phyloP scores from a whole-genome alignment of 306 rosid species.

The Casuarina cunninghamiana region DNA sequence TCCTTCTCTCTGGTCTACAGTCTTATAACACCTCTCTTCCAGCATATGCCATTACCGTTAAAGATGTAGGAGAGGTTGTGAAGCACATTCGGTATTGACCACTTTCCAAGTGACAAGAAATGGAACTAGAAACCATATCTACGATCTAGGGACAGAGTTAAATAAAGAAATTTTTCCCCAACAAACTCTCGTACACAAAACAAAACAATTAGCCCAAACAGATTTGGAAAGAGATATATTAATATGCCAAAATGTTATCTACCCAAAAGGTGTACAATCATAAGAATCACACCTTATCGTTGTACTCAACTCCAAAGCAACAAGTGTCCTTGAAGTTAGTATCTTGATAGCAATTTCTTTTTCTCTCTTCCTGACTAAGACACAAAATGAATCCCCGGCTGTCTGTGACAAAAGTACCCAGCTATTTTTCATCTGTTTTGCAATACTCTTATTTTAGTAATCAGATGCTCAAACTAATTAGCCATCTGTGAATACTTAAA shows the following conservation, averaged over 20 bases:
- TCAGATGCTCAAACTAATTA: not conserved
- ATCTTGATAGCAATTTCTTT: conserved; percentile 8
- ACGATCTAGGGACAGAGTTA: not conserved
- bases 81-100: not conserved
- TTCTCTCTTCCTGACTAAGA: not conserved
- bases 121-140: not conserved
- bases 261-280: not conserved
- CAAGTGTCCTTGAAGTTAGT: no score
- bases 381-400: conserved; percentile 3
- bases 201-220: not conserved
- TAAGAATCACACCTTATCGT: conserved; percentile 6
- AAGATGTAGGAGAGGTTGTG: not conserved
- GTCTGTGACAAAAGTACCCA: conserved; percentile 11
- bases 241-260: not conserved
- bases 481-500: not conserved
- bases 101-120: not conserved
- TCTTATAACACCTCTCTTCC: not conserved
- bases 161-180: not conserved
- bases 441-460: not conserved
- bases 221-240: not conserved
- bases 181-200: not conserved
- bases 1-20: not conserved
- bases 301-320: not conserved
- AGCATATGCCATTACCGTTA: not conserved
- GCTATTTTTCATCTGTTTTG: not conserved